Conservation (phyloP, 1,284 basidiomycete genomes). For the Boletus holoroseus region DNA sequence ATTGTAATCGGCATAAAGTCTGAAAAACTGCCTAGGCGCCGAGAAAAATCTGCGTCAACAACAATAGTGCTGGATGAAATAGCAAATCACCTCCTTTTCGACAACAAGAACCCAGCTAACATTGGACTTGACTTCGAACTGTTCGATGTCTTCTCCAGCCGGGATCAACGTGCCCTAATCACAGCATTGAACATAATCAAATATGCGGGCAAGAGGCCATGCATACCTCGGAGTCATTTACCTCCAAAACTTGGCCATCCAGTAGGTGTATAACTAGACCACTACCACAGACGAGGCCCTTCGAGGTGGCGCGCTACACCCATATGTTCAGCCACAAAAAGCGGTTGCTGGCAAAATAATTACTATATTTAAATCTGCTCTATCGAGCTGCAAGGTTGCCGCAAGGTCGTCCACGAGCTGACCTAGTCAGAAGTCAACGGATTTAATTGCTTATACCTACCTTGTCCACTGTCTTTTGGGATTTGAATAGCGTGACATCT, state of each 20-base stretch:
- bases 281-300: conserved; percentile 76
- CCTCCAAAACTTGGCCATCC: conserved; percentile 48
- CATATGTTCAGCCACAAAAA: conserved; percentile 8
- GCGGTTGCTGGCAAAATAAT: conserved; percentile 19
- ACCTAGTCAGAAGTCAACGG: conserved; percentile 2
- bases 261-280: conserved; percentile 53
- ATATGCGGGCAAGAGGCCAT: neutral
- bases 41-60: neutral
- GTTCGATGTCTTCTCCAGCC: conserved; percentile 60
- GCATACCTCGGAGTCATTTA: conserved; percentile 54
- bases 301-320: conserved; percentile 74
- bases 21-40: conserved; percentile 77
- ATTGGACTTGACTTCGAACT: conserved; percentile 48
- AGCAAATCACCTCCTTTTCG: conserved; percentile 77
- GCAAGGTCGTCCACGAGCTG: conserved; percentile 87
- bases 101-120: conserved; percentile 78
- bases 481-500: conserved; percentile 71
- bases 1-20: conserved; percentile 57
- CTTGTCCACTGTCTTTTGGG: conserved; percentile 68
- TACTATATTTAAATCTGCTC: conserved; percentile 78
- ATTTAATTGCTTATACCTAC: conserved; percentile 37
- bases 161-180: conserved; percentile 71
- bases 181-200: neutral
- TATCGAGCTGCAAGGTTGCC: conserved; percentile 67
- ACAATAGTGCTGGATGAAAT: neutral